These are phyloP conservation scores for Pseudocercospora fijiensis DNA, from an alignment of 2,329 filamentous ascomycete species.

Conservation along the genomic window DNA sequence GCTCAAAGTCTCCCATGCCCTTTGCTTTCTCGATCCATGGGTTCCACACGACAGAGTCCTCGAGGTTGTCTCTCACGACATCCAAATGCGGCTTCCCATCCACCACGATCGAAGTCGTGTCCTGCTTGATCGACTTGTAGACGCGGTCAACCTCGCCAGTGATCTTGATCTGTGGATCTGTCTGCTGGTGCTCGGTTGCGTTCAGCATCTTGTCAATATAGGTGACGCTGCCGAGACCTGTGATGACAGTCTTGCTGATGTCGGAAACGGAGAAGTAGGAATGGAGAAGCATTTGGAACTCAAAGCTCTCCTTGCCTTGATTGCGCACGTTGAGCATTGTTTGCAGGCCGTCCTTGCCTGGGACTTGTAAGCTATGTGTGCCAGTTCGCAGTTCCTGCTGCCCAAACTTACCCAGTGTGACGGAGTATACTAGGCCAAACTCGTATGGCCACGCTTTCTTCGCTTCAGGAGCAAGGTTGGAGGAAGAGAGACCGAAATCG, in stretches of 20 bases:
- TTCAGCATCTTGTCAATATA: conserved; percentile 82
- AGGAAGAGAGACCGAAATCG: conserved; percentile 84
- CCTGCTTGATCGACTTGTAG: conserved; percentile 66
- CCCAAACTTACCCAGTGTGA: conserved; percentile 63
- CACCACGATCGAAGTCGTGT: conserved; percentile 64
- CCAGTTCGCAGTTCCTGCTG: background rate
- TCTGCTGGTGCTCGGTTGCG: conserved; percentile 62
- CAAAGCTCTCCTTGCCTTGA: conserved; percentile 76
- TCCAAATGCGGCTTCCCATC: conserved; percentile 65
- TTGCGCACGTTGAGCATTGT: conserved; percentile 88
- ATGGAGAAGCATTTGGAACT: conserved; percentile 89
- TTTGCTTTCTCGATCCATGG: conserved; percentile 85
- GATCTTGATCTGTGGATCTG: conserved; percentile 65
- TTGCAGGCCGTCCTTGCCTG: conserved; percentile 63
- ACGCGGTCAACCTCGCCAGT: conserved; percentile 81
- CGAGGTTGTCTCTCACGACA: conserved; percentile 78
- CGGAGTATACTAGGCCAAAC: conserved; percentile 90
- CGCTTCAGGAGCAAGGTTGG: conserved; percentile 66
- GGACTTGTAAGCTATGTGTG: background rate
- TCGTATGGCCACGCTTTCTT: conserved; percentile 77
- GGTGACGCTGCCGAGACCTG: conserved; percentile 70
- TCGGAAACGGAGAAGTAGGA: conserved; percentile 87
- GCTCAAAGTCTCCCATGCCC: conserved; percentile 80
- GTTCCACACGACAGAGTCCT: conserved; percentile 94
- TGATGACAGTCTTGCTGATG: conserved; percentile 69